Percentiles rank a stretch among this genome's conserved stretches.
phyloP scores from a whole-genome alignment of 2,329 filamentous ascomycete species.

The Knufia fluminis region DNA sequence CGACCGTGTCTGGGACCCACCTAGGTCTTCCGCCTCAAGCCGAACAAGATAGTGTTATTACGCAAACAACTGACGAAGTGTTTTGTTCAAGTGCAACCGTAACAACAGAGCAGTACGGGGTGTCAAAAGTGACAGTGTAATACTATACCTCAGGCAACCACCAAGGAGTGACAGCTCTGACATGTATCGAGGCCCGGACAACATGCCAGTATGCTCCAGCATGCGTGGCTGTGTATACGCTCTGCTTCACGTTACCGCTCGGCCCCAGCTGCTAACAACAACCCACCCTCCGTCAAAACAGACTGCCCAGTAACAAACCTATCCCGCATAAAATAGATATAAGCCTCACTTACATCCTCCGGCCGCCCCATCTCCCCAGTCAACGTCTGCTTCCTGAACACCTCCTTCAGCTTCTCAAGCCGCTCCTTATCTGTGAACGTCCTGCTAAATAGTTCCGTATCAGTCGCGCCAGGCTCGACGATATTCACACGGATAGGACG shows the following conservation, averaged over 20 bases:
- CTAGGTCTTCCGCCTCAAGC: too few relatives aligned
- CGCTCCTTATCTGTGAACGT: slow-evolving; percentile 18
- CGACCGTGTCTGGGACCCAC: too few relatives aligned
- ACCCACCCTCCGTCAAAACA: slow-evolving; percentile 31
- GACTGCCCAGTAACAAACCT: slow-evolving; percentile 30
- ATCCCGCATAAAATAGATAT: slow-evolving; percentile 38
- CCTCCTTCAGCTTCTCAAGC: slow-evolving; percentile 19
- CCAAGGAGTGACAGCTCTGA: too few relatives aligned
- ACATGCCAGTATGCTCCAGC: too few relatives aligned
- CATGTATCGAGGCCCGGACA: too few relatives aligned
- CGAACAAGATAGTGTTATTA: too few relatives aligned
- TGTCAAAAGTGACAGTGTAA: too few relatives aligned
- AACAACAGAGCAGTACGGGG: too few relatives aligned
- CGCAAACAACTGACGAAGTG: too few relatives aligned
- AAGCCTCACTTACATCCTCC: slow-evolving; percentile 36
- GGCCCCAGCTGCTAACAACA: slow-evolving; percentile 15
- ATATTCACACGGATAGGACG: slow-evolving; percentile 36
- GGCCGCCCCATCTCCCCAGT: slow-evolving; percentile 24
- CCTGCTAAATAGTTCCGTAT: slow-evolving; percentile 33
- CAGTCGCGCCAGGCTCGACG: slow-evolving; percentile 34
- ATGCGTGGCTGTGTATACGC: too few relatives aligned
- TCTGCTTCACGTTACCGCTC: background rate
- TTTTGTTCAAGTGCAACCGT: too few relatives aligned
- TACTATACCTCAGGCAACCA: too few relatives aligned
- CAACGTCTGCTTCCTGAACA: slow-evolving; percentile 27